phyloP scores from a whole-genome alignment of 1,284 basidiomycete genomes.

The Schizophyllum amplum region DNA sequence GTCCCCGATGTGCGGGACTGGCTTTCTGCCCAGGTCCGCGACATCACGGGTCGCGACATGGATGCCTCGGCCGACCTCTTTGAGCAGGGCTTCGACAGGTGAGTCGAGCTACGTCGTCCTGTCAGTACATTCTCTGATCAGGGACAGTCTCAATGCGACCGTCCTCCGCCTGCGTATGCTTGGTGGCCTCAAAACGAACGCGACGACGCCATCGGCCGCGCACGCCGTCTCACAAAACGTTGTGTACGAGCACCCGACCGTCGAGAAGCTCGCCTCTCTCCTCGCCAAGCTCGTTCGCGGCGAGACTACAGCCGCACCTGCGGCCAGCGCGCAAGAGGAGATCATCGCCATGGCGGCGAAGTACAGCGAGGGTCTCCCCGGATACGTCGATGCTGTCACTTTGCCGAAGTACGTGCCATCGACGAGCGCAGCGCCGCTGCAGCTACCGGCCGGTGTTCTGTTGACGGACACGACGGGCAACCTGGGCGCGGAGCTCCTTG shows the following conservation, averaged over 20 bases:
- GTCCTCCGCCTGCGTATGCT: constrained; percentile 26
- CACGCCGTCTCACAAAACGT: constrained; percentile 18
- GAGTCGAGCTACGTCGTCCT: not conserved
- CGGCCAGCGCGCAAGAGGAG: constrained; percentile 9
- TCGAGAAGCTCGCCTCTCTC: constrained; percentile 20
- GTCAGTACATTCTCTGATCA: not conserved
- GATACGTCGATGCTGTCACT: not conserved
- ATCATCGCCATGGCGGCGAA: constrained; percentile 28
- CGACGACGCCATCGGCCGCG: constrained; percentile 8
- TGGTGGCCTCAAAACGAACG: constrained; percentile 18
- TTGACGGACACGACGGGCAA: constrained; percentile 28
- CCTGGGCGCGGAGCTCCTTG: constrained; percentile 24
- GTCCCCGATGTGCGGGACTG: constrained; percentile 16
- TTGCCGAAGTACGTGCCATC: not conserved
- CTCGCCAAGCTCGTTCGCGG: constrained; percentile 18
- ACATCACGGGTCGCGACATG: constrained; percentile 13
- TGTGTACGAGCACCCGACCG: constrained; percentile 25
- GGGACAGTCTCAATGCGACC: constrained; percentile 24
- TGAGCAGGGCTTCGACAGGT: constrained; percentile 34
- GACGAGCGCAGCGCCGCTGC: constrained; percentile 7
- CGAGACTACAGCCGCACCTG: not conserved
- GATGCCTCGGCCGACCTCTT: constrained; percentile 23
- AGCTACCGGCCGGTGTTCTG: constrained; percentile 15
- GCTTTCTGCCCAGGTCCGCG: constrained; percentile 21
- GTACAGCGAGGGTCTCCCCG: constrained; percentile 18